Evolutionary conservation across 495 filamentous ascomycete species (phyloP), one percentile per base, ranked within the genome.

Genomic region (Saxispiralis lemnorum): DNA sequence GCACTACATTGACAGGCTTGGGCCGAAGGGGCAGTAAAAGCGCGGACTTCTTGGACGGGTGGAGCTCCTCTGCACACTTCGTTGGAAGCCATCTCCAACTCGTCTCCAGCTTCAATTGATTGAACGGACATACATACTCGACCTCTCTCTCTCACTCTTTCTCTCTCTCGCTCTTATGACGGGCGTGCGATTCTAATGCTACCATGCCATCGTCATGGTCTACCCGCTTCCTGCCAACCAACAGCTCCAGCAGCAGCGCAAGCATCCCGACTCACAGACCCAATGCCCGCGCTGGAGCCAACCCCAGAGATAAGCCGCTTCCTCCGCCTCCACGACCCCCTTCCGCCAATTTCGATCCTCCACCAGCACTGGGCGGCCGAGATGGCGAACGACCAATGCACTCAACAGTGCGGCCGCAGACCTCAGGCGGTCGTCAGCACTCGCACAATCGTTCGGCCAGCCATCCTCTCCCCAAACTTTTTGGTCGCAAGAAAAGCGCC

Each of bases 191-290:
- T 12, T 6, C 31, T 6, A 44, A 36, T 11, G 42, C 18, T 12
- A 17, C 28, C 2, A 53, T 53, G 50, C 47, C 50, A 9, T 48
- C 54, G 32, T 56, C 54, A 9, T 56, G 54, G 54, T 47, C 54
- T 6, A 20, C 35, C 14, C 53, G 53, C 34, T 43, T 56, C 19
- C 51, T 51, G 5, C 41, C 43, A 13, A 38, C 31, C 37, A 44
- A 20, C 24, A 37, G 12, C 39, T 35, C 32, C 30, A 19, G 32
- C 35, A 41, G 28, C 36, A 39, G 19, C 30, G 39, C 21, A 16
- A 44, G 16, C 42, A 36, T 44, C 20, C 45, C 45, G 12, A 41
- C 35, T 14, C 41, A 39, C 19, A 35, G 35, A 16, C 19, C 19
- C 21, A 39, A 24, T 30, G 37, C 37, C 12, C 14, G 19, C 33